Percentiles rank a stretch among this genome's conserved stretches.
Evolutionary conservation across 306 rosid genomes (phyloP).

Genomic region (Boehmeria nivea): DNA sequence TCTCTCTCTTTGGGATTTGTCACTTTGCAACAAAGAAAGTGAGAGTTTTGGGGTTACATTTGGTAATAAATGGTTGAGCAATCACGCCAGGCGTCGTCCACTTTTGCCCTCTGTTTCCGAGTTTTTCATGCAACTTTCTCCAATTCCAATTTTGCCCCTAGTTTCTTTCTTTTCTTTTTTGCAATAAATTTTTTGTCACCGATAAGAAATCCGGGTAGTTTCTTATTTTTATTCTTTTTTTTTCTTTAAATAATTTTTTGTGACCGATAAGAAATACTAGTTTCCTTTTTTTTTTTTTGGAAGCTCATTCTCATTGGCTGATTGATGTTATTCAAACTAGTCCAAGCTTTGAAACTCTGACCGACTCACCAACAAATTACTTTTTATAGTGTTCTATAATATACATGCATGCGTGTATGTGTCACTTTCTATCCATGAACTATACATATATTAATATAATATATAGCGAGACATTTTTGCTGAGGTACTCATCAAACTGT

Average conservation of each 20-base stretch:
- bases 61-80: slow-evolving; percentile 52
- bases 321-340: not conserved
- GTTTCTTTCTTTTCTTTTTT: not conserved
- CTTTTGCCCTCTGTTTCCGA: slow-evolving; percentile 5
- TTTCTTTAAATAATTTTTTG: too few species aligned
- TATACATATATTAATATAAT: too few species aligned
- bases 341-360: not conserved
- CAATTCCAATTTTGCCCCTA: slow-evolving; percentile 4
- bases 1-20: not conserved
- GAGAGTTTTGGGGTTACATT: slow-evolving; percentile 12
- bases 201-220: not conserved
- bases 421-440: not conserved
- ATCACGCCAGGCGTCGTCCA: slow-evolving; percentile 53
- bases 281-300: too few species aligned
- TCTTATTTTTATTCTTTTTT: too few species aligned
- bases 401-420: not conserved
- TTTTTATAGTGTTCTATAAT: not conserved
- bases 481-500: not conserved
- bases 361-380: not conserved
- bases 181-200: not conserved
- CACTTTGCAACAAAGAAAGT: not conserved
- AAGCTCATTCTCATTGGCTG: not conserved
- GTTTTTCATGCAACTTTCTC: slow-evolving; percentile 61
- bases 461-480: not conserved
- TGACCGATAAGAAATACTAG: too few species aligned